Base-by-base conservation (phyloP, 306 rosid species). In the Dalbergia cochinchinensis region DNA sequence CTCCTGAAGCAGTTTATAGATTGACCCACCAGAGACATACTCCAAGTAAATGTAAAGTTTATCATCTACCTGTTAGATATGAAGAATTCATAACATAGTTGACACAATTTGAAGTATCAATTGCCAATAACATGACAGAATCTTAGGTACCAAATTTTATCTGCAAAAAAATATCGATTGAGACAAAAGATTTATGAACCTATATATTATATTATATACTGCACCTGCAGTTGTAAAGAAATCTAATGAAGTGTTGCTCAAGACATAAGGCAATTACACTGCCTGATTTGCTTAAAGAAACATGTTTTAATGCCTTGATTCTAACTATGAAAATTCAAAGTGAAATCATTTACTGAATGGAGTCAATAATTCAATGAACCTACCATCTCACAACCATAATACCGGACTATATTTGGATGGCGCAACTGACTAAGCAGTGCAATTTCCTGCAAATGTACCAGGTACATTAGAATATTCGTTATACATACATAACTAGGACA, bases 11-110 rank as follows among this genome's bases (percentile, higher is more conserved):
- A 94, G 88, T 85, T 92, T 94, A 90, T 87, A 87, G 77, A 94
- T 92, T 50, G 98, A 94, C 44, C 98, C 98, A 65, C 97, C 97
- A 62, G 98, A 87, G 51, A 94, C 98, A 80, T 92, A 94, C 84
- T 94, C 98, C 90, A 94, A 80, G 88, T 94, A 94, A 70, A 94
- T 92, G 73, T 94, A 92, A 67, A 94, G 87, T 82, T 71, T 91
- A 87, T 94, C 98, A 50, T 80, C 90, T 20, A 94, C 89, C 98
- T 94, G 86, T 87, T 69, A 39, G 73, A 76, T 18, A 78, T 82
- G 47, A 75, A 62, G 19, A 55, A 41, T 41, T 48, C 65, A 73
- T 42, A 63, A 79, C 6, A 74, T 86, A 9, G 39, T 69, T 63
- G 64, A 60, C 48, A 60, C 59, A 80, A 51, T 64, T 41, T 69